phyloP scores from a whole-genome alignment of 202 grass and related monocot genomes.

The Zoysia matrella region DNA sequence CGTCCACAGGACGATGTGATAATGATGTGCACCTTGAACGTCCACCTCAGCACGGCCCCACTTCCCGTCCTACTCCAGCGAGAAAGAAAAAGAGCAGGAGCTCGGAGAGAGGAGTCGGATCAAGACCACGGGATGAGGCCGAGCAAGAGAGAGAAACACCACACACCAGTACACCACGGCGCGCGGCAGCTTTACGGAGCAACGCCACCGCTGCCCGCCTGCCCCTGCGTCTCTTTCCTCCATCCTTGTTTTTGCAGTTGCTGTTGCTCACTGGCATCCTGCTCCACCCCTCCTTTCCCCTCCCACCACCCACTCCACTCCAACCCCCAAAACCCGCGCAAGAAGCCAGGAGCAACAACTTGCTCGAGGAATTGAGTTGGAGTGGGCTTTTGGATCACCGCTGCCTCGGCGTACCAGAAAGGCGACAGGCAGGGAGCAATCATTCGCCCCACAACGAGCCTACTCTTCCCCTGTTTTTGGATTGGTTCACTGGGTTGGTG shows the following conservation, averaged over 20 bases:
- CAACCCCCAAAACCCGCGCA: background rate
- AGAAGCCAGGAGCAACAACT: slow-evolving; percentile 15
- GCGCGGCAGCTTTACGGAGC: too few species aligned
- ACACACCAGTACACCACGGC: background rate
- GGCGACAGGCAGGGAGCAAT: background rate
- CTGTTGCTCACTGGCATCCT: background rate
- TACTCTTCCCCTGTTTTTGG: background rate
- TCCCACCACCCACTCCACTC: background rate
- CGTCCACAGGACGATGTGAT: too few species aligned
- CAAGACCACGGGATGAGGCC: background rate
- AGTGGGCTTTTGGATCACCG: slow-evolving; percentile 27
- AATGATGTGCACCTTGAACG: background rate
- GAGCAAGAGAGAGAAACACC: background rate
- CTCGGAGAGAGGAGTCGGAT: background rate
- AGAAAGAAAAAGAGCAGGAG: background rate
- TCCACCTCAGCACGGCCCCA: background rate
- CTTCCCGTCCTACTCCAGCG: background rate
- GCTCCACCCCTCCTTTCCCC: background rate
- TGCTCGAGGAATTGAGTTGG: background rate
- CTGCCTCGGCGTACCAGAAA: background rate
- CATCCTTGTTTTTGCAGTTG: background rate
- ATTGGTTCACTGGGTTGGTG: background rate
- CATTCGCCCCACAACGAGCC: background rate
- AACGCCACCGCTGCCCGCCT: background rate
- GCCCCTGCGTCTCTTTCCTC: background rate